A percentile compares a stretch with the other conserved stretches of the same genome.
These are phyloP conservation scores for Poterioochromonas sp. DNA, from an alignment of 352 stramenopile genomes.

Conservation along the genomic window DNA sequence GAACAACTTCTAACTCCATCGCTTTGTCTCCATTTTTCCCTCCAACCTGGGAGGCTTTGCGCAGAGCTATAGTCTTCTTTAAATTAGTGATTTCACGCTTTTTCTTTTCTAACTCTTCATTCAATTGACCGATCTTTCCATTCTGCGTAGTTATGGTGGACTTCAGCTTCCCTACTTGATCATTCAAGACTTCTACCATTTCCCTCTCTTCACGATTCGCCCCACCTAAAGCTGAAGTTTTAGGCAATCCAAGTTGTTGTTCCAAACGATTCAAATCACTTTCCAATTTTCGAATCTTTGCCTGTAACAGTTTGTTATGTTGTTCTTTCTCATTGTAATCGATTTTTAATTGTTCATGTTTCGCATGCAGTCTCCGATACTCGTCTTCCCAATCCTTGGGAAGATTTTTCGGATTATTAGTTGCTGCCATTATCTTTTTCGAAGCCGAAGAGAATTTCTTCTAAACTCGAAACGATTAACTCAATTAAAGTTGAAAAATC, in stretches of 20 bases:
- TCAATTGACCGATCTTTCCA: background rate
- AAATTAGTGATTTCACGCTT: background rate
- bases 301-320: slow-evolving; percentile 22
- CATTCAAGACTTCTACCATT: background rate
- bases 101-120: background rate
- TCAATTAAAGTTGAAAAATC: too few relatives aligned
- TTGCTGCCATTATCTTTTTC: too few relatives aligned
- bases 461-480: too few relatives aligned
- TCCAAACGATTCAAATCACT: background rate
- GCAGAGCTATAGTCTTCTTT: background rate
- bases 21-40: background rate
- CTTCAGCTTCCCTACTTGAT: background rate
- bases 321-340: slow-evolving; percentile 15
- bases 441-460: too few relatives aligned
- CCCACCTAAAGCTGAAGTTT: background rate
- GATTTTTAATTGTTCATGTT: background rate
- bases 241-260: slow-evolving; percentile 1
- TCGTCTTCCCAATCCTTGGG: slow-evolving; percentile 22
- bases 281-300: slow-evolving; percentile 20
- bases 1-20: slow-evolving; percentile 3
- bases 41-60: background rate
- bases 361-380: background rate
- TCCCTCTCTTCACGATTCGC: background rate
- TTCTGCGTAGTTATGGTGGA: background rate
- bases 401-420: background rate